These are phyloP conservation scores for Citrus sp. DNA, from an alignment of 345 rosid genomes.

Conservation along the genomic window DNA sequence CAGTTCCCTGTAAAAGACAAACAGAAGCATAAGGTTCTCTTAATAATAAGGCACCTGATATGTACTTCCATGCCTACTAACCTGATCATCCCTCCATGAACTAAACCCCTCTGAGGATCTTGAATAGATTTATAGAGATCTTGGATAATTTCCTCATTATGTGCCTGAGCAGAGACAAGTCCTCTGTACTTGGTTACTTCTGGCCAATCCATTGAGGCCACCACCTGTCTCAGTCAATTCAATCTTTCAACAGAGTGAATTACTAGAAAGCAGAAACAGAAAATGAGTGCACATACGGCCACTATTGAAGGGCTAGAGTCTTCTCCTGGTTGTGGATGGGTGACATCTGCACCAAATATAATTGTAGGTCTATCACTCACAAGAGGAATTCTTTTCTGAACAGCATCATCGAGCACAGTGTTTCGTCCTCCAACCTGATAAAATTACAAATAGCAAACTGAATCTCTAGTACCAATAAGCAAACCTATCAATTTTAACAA, in stretches of 20 bases:
- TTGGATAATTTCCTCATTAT: conserved; percentile 60
- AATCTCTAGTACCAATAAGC: background rate
- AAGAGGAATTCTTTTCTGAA: conserved; percentile 42
- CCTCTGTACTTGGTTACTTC: conserved; percentile 70
- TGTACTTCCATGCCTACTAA: conserved; percentile 1
- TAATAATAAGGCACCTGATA: background rate
- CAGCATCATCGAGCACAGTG: conserved; percentile 56
- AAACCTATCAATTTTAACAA: background rate
- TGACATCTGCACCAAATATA: conserved; percentile 81
- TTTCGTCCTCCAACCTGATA: conserved; percentile 74
- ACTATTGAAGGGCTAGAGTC: conserved; percentile 81
- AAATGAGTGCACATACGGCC: conserved; percentile 41
- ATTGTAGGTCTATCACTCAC: conserved; percentile 66
- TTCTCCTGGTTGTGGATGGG: conserved; percentile 76
- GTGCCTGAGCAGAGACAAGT: conserved; percentile 65
- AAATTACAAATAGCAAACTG: background rate
- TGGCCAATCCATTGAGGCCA: conserved; percentile 93
- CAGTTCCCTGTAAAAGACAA: conserved; percentile 47
- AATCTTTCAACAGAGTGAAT: conserved; percentile 5
- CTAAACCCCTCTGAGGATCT: conserved; percentile 31
- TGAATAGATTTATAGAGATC: conserved; percentile 43
- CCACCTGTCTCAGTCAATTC: conserved; percentile 43
- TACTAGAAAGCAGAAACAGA: background rate
- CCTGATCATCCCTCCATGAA: conserved; percentile 67
- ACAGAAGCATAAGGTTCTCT: background rate